Conservation (phyloP, 139 green algal species). For the Mychonastes homosphaera region DNA sequence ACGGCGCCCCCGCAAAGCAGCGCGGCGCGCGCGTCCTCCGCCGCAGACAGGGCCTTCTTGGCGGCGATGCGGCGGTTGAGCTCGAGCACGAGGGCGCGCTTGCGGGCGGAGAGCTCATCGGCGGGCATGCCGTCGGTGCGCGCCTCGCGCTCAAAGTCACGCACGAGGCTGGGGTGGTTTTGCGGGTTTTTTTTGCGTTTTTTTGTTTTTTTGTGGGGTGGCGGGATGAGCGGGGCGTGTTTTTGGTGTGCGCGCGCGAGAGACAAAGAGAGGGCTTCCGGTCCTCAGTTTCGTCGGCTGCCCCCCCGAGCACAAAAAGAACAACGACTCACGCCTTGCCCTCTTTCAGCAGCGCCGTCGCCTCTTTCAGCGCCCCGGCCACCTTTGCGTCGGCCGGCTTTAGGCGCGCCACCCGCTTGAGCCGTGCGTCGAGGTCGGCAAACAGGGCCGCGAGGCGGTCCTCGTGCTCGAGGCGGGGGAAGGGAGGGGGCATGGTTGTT, state of each 20-base stretch:
- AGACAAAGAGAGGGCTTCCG: not conserved
- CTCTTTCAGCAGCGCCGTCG: slow-evolving; percentile 63
- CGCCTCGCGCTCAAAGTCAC: slow-evolving; percentile 83
- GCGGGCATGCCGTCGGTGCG: slow-evolving; percentile 58
- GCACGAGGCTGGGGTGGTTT: slow-evolving; percentile 57
- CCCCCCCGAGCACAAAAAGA: not conserved
- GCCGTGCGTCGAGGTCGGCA: slow-evolving; percentile 27
- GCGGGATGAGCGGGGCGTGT: not conserved
- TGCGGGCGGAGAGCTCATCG: slow-evolving; percentile 46
- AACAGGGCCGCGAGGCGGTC: slow-evolving; percentile 30
- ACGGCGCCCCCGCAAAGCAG: slow-evolving; percentile 24
- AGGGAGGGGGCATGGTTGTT: too few relatives aligned
- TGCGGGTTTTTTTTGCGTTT: not conserved
- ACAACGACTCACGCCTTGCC: slow-evolving; percentile 54
- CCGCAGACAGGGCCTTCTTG: slow-evolving; percentile 54
- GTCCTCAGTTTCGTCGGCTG: not conserved
- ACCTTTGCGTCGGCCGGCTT: slow-evolving; percentile 47
- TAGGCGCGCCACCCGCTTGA: slow-evolving; percentile 53
- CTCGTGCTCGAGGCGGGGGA: too few relatives aligned
- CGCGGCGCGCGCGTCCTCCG: slow-evolving; percentile 21
- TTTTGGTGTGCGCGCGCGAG: not conserved
- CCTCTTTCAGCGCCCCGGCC: slow-evolving; percentile 50
- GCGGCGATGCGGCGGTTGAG: slow-evolving; percentile 68
- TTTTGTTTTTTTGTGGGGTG: not conserved
- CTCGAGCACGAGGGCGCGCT: slow-evolving; percentile 57